A percentile compares a stretch with the other conserved stretches of the same genome.
These are phyloP conservation scores for Malassezia pachydermatis DNA, from an alignment of 1,284 basidiomycete species.

Conservation along the genomic window DNA sequence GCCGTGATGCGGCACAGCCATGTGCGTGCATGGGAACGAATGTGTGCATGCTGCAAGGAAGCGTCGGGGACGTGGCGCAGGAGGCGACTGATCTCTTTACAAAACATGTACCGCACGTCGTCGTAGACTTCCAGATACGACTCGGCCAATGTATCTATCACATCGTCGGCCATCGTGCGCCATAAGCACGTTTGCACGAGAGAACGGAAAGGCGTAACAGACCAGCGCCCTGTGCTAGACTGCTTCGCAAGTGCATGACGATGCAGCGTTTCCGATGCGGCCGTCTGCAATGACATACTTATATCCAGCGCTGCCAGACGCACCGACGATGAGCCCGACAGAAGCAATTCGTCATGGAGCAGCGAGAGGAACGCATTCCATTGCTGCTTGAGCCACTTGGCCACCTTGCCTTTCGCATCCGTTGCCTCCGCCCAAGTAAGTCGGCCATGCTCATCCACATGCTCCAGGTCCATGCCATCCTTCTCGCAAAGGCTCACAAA, in stretches of 20 bases:
- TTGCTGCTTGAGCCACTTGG: slow-evolving; percentile 33
- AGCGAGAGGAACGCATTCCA: slow-evolving; percentile 33
- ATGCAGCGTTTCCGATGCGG: slow-evolving; percentile 9
- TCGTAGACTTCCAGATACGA: slow-evolving; percentile 54
- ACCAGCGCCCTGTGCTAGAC: slow-evolving; percentile 11
- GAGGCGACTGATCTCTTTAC: slow-evolving; percentile 59
- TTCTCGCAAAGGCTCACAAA: slow-evolving; percentile 10
- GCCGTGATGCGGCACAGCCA: slow-evolving; percentile 68
- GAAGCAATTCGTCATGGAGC: slow-evolving; percentile 16
- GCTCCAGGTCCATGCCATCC: neutral
- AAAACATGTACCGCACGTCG: slow-evolving; percentile 75
- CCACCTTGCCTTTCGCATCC: slow-evolving; percentile 24
- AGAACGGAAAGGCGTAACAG: slow-evolving; percentile 5
- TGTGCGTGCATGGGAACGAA: slow-evolving; percentile 59
- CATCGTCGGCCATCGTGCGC: slow-evolving; percentile 25
- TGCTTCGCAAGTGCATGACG: neutral
- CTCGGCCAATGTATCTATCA: slow-evolving; percentile 29
- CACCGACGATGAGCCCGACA: neutral
- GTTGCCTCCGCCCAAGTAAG: neutral
- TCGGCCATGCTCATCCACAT: slow-evolving; percentile 1
- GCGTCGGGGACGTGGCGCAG: slow-evolving; percentile 23
- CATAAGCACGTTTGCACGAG: slow-evolving; percentile 7
- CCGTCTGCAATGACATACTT: slow-evolving; percentile 17
- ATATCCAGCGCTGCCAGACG: slow-evolving; percentile 19
- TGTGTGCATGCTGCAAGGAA: slow-evolving; percentile 33